Base-by-base conservation (phyloP, 176 grass and related monocot genomes). In the Oryza meridionalis region DNA sequence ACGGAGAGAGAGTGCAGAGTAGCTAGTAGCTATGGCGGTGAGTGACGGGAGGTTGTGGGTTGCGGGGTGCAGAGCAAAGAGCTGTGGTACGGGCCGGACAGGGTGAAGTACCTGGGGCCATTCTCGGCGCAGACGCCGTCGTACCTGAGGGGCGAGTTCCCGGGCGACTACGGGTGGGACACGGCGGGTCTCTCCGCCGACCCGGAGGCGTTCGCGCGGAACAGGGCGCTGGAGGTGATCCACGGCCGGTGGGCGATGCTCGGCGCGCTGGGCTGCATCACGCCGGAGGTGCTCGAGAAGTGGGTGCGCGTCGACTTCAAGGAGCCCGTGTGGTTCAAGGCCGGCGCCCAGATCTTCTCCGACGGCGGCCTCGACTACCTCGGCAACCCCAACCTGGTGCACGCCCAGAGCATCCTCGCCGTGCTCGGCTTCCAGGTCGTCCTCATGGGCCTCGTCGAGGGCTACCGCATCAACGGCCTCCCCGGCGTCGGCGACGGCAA, bases 251-350 rank as follows among this genome's bases (percentile, higher is more conserved):
- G 95, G 95, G 95, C 95, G 21, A 97, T 97, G 92, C 86, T 97
- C 37, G 95, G 95, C 2, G 95, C 95, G 17, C 86, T 94, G 11
- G 95, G 95, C 1, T 97, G 95, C 87, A 91, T 97, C 92, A 93
- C 91, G 1, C 95, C 95, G 0, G 95, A 97, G 86, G 90, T 93
- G 75, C 90, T 97, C 5, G 45, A 91, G 90, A 93, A 94, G 82
- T 94, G 95, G 95, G 26, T 97, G 86, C 88, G 88, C 40, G 92
- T 97, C n/a, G 87, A 94, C 78, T 94, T 97, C 88, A 94, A 94
- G 88, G 95, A 97, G 84, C 88, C 95, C 16, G 92, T 97, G 16
- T 97, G 95, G 95, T 97, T 97, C 92, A 97, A 97, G 82, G 95
- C 95, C 61, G 95, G 95, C 47, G 78, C 95, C 11, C 95, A 97